Evolutionary conservation across 305 asterid species (phyloP), one percentile per base, ranked within the genome.

Genomic region (Solanum hybrid): DNA sequence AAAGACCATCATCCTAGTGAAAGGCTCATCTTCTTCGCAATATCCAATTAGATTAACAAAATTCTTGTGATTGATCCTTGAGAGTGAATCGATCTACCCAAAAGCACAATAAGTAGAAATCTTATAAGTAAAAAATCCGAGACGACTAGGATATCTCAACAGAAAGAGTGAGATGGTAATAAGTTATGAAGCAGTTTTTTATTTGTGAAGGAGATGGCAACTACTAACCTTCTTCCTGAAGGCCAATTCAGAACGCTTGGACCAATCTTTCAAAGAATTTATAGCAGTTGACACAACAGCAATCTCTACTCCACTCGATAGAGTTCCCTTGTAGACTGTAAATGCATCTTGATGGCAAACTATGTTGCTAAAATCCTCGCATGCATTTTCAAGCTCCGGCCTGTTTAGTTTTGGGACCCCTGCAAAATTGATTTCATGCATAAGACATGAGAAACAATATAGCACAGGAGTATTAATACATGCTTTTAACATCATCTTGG

Each of bases 281-380:
- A 97, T 84, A 37, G 94, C 93, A 36, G 99, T 97, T 19, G 99
- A 96, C 87, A 91, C 94, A 89, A 98, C 99, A 86, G 94, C 95
- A 87, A 98, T 98, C 94, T 98, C 99, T 24, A 97, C 98, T 31
- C 99, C 99, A 89, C 95, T 98, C 26, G 98, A 96, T 29, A 98
- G 93, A 88, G 98, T 98, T 92, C 99, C 99, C 92, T 98, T 98
- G 92, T 96, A 98, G 78, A 98, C 31, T 32, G 94, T 97, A 72
- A 94, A 91, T 82, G 91, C 90, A 13, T 95, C 98, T 40, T 32
- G 78, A 9, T 88, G 88, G 72, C 7, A 66, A 42, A 97, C 90
- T 71, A 98, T 97, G 89, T 98, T 98, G 94, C 99, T 98, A 94
- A 96, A 98, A 91, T 98, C 99, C 93, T 98, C 99, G 26, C 99